Conservation (phyloP, 257 asterid genomes). For the Nicotiana undulata region DNA sequence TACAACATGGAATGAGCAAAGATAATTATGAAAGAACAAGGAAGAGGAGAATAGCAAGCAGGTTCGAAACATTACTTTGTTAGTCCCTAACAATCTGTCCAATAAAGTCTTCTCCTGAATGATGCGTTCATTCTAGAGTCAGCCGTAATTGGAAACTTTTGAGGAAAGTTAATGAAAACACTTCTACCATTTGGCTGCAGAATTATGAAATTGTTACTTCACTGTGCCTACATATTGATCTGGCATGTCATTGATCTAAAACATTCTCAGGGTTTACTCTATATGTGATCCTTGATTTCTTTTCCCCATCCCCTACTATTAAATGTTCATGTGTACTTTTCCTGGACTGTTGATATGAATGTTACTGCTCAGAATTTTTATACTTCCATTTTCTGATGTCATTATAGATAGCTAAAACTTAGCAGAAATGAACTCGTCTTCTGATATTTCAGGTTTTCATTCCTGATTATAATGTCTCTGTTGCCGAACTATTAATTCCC, state of each 20-base stretch:
- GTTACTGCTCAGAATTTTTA: background rate
- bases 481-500: constrained; percentile 45
- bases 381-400: background rate
- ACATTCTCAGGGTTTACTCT: background rate
- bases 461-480: constrained; percentile 48
- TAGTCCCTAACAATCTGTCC: background rate
- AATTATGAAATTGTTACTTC: background rate
- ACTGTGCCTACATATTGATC: background rate
- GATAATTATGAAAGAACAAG: background rate
- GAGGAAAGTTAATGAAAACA: background rate
- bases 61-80: background rate
- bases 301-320: background rate
- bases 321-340: background rate
- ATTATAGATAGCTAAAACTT: background rate
- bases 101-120: background rate
- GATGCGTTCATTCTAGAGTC: background rate
- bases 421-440: background rate
- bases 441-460: constrained; percentile 33
- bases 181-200: background rate
- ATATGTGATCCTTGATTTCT: background rate
- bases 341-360: background rate
- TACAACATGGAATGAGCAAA: background rate
- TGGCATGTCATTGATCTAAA: background rate
- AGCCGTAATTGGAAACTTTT: background rate
- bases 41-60: background rate